Evolutionary conservation across 1,284 basidiomycete species (phyloP), one percentile per base, ranked within the genome.

Genomic region (Ganoderma sinense): DNA sequence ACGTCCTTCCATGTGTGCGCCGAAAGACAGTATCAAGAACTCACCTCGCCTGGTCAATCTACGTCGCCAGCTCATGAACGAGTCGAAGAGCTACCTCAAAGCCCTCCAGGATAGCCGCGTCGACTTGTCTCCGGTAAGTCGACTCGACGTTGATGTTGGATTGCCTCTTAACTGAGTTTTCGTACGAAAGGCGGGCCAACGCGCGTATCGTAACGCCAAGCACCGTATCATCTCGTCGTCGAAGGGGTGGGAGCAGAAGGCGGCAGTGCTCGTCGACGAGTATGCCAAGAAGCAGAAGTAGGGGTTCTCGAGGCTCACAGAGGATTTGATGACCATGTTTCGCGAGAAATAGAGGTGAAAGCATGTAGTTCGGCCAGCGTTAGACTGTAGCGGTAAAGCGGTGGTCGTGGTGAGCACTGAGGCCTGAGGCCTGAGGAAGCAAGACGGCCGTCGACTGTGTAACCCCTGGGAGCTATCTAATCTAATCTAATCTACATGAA

Each of bases 271-370:
- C 13, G 16, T 55, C n/a, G 53, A 55, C 23, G 53, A 55, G 23
- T 55, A 55, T 39, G 58, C 39, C 18, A 60, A 60, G 53, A 55
- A 55, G 26, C 29, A 29, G 53, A 60, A 60, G 31, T 40, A 60
- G n/a, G 5, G 55, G 4, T 20, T n/a, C 16, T n/a, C n/a, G n/a
- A n/a, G n/a, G n/a, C n/a, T n/a, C n/a, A n/a, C n/a, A n/a, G 40
- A 41, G 40, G 4, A 41, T 41, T 41, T 14, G 40, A 41, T 14
- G 40, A 4, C 4, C 16, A 41, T 41, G 4, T 14, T 41, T 41
- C 13, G 40, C 6, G 11, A 41, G 40, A 13, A 1, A 41, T 13
- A 41, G 16, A 41, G 40, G 11, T 14, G 4, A 14, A 41, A 41
- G 40, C 33, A 36, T 8, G 8, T 36, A 36, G 33, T 36, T 4